Conservation (phyloP, 352 stramenopile species). For the Globisporangium spiculum region DNA sequence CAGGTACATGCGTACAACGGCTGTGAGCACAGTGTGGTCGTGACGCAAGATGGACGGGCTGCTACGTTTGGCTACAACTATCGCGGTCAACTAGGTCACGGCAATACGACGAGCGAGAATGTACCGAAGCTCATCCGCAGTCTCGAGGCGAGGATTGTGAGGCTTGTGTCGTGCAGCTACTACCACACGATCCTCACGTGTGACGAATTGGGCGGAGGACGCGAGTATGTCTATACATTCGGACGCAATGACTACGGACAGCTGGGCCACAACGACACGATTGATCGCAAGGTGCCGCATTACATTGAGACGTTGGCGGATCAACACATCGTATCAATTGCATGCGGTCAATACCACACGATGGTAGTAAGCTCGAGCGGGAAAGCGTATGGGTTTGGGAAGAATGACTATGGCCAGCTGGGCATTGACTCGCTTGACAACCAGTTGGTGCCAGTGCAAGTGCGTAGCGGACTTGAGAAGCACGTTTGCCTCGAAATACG, state of each 20-base stretch:
- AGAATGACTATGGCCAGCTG: constrained; percentile 94
- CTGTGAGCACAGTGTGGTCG: constrained; percentile 89
- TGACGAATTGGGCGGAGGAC: constrained; percentile 26
- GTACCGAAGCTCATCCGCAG: constrained; percentile 78
- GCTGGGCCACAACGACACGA: constrained; percentile 85
- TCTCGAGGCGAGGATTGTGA: constrained; percentile 63
- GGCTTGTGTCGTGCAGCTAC: constrained; percentile 90
- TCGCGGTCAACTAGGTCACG: constrained; percentile 89
- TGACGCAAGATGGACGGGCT: constrained; percentile 72
- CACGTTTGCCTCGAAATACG: constrained; percentile 75
- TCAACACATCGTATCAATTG: constrained; percentile 67
- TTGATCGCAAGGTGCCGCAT: constrained; percentile 86
- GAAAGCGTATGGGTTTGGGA: constrained; percentile 84
- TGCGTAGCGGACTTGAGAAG: constrained; percentile 55
- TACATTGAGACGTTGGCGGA: constrained; percentile 56
- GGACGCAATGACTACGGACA: constrained; percentile 93
- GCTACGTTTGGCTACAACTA: constrained; percentile 93
- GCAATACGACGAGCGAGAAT: constrained; percentile 84
- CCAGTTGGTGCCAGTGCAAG: constrained; percentile 51
- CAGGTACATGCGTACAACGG: constrained; percentile 93
- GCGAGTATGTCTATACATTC: constrained; percentile 78
- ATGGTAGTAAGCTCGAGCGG: constrained; percentile 70
- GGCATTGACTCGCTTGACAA: constrained; percentile 77
- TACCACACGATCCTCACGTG: constrained; percentile 90
- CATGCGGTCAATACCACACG: constrained; percentile 92